Evolutionary conservation across 768 basidiomycete species (phyloP).

Genomic region (Hericium rajendrae): DNA sequence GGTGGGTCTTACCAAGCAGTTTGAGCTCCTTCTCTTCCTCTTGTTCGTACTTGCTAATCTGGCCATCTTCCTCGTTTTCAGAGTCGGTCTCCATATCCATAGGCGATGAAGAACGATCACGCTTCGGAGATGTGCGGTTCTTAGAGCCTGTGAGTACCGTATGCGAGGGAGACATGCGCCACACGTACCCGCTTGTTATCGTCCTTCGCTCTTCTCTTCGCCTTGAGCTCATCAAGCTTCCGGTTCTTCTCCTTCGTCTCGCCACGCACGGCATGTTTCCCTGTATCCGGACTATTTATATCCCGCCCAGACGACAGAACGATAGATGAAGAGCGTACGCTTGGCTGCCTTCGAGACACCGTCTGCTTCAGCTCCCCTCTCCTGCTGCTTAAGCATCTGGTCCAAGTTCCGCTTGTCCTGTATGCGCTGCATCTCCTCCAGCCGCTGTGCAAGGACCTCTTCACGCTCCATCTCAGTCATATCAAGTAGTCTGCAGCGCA

Average conservation of each 20-base stretch:
- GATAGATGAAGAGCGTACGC: constrained; percentile 35
- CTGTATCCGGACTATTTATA: constrained; percentile 24
- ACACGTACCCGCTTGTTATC: constrained; percentile 71
- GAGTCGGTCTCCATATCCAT: constrained; percentile 84
- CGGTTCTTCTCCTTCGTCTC: constrained; percentile 72
- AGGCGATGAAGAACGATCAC: constrained; percentile 68
- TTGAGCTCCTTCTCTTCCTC: constrained; percentile 59
- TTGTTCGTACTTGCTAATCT: constrained; percentile 64
- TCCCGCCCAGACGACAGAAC: neutral
- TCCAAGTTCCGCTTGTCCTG: constrained; percentile 64
- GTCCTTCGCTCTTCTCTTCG: constrained; percentile 78
- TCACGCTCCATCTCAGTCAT: constrained; percentile 89
- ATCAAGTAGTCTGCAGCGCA: constrained; percentile 48
- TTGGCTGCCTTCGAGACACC: constrained; percentile 66
- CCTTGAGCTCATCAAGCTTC: constrained; percentile 80
- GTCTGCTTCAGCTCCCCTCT: constrained; percentile 36
- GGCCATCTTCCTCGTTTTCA: constrained; percentile 69
- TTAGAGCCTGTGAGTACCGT: constrained; percentile 9
- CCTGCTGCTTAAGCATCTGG: constrained; percentile 61
- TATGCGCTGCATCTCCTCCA: constrained; percentile 71
- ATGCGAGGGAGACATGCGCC: neutral
- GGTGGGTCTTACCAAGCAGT: constrained; percentile 33
- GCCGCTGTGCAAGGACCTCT: constrained; percentile 68
- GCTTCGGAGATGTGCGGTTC: constrained; percentile 43
- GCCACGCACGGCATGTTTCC: constrained; percentile 65